Conservation (phyloP, 2,329 filamentous ascomycete species). For the Fusarium continuum region DNA sequence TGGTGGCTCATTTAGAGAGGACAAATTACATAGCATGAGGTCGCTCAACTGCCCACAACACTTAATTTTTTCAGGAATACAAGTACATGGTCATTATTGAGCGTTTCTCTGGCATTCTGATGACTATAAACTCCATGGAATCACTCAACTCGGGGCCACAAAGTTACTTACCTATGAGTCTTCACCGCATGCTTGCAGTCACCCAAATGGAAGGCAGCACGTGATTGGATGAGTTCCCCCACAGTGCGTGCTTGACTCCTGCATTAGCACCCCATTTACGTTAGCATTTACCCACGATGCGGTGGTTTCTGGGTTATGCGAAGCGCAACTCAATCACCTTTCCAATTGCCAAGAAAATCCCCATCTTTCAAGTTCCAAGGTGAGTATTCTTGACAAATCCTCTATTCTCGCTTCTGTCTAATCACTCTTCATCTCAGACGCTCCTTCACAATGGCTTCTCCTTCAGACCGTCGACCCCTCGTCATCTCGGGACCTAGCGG, state of each 20-base stretch:
- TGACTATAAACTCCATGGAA: not conserved
- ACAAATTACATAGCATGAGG: not conserved
- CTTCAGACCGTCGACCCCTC: slow-evolving; percentile 68
- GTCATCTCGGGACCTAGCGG: slow-evolving; percentile 84
- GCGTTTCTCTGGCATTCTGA: no score
- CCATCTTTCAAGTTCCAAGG: slow-evolving; percentile 16
- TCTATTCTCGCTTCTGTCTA: not conserved
- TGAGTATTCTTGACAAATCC: not conserved
- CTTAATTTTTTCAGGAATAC: no score
- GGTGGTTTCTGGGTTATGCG: slow-evolving; percentile 27
- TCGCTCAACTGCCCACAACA: not conserved
- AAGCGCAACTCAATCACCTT: slow-evolving; percentile 28
- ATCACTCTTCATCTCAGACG: not conserved
- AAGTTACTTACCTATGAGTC: not conserved
- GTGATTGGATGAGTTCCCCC: slow-evolving; percentile 21
- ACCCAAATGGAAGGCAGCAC: not conserved
- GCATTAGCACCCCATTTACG: slow-evolving; percentile 16
- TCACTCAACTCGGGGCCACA: not conserved
- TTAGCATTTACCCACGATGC: slow-evolving; percentile 31
- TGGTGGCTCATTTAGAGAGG: no score
- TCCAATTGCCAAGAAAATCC: slow-evolving; percentile 6
- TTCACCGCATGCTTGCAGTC: not conserved
- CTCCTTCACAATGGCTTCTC: slow-evolving; percentile 42
- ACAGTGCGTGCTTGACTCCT: slow-evolving; percentile 5
- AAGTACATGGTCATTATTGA: no score